Evolutionary conservation across 805 yeast genomes (phyloP).

Genomic region (Yamadazyma tumulicola): DNA sequence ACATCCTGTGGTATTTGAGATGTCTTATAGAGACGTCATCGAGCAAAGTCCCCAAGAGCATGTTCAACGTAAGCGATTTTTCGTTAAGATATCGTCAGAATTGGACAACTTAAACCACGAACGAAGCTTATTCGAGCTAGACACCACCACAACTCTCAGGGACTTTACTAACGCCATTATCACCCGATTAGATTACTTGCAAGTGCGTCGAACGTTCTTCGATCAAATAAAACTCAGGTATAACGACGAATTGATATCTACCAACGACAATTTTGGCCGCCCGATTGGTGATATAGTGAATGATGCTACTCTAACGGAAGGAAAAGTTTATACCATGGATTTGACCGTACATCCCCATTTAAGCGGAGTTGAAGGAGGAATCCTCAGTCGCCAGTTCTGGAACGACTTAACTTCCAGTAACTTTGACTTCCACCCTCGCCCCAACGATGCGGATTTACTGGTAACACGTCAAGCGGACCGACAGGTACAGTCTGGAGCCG

Average conservation of each 20-base stretch:
- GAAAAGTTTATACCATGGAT: slow-evolving; percentile 6
- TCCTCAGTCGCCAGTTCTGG: slow-evolving; percentile 24
- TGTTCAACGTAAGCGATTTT: slow-evolving; percentile 5
- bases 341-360: slow-evolving; percentile 15
- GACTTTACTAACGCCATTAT: slow-evolving; percentile 20
- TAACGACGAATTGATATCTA: slow-evolving; percentile 5
- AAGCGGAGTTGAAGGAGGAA: slow-evolving; percentile 21
- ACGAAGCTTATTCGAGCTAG: slow-evolving; percentile 20
- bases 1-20: slow-evolving; percentile 13
- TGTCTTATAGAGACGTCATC: slow-evolving; percentile 9
- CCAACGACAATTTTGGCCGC: slow-evolving; percentile 2
- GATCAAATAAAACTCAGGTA: slow-evolving; percentile 21
- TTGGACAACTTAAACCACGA: slow-evolving; percentile 16
- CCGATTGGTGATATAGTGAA: slow-evolving; percentile 11
- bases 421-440: slow-evolving; percentile 20
- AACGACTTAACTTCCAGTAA: slow-evolving; percentile 18
- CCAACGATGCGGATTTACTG: slow-evolving; percentile 5
- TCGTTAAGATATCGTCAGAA: slow-evolving; percentile 14
- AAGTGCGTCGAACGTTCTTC: slow-evolving; percentile 23
- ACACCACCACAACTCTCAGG: slow-evolving; percentile 15
- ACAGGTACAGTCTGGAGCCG: not conserved
- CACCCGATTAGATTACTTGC: slow-evolving; percentile 16
- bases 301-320: slow-evolving; percentile 6
- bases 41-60: slow-evolving; percentile 2
- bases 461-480: not conserved